Evolutionary conservation across 2,329 filamentous ascomycete genomes (phyloP).

Genomic region (Talaromyces sp.): DNA sequence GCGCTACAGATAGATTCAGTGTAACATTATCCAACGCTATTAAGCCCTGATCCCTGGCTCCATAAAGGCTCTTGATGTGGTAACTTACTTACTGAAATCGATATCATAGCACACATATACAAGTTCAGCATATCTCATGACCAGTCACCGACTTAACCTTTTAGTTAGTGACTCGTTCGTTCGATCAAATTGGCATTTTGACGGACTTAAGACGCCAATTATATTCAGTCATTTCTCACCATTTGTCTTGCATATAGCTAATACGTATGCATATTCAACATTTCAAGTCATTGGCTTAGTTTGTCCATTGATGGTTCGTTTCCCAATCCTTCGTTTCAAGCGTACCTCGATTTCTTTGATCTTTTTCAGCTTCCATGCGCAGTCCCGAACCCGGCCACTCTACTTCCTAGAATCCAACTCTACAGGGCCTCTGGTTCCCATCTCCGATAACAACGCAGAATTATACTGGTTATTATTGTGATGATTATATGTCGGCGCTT

Average conservation of each 20-base stretch:
- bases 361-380: not conserved
- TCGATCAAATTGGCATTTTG: not conserved
- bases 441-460: not conserved
- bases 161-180: not conserved
- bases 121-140: not conserved
- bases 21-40: not conserved
- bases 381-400: not conserved
- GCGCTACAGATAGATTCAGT: not conserved
- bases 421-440: conserved; percentile 8
- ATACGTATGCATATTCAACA: not conserved
- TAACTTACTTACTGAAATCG: not conserved
- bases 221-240: not conserved
- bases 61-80: not conserved
- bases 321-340: not conserved
- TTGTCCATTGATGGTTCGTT: not conserved
- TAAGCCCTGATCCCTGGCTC: not conserved
- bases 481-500: not conserved
- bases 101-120: not conserved
- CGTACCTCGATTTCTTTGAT: not conserved
- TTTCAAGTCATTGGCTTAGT: not conserved
- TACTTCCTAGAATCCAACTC: conserved; percentile 11
- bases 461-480: not conserved
- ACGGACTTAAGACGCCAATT: not conserved
- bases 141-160: not conserved
- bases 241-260: not conserved